Percentiles rank a stretch among this genome's conserved stretches.
These are phyloP conservation scores for Trichophyton schoenleinii DNA, from an alignment of 2,329 filamentous ascomycete species.

Conservation along the genomic window DNA sequence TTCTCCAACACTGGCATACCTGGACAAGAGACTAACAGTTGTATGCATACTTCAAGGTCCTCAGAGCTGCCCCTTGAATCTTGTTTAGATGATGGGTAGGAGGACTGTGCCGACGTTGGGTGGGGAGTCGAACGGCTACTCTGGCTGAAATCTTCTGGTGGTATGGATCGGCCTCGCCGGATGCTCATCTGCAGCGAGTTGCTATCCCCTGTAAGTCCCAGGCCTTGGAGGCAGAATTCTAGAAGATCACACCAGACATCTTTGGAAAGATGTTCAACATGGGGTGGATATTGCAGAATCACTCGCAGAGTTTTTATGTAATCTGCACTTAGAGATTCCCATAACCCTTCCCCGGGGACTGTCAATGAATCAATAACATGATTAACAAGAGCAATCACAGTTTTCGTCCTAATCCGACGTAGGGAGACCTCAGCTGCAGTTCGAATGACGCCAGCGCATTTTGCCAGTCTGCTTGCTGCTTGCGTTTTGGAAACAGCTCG, in stretches of 20 bases:
- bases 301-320: constrained; percentile 65
- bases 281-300: constrained; percentile 59
- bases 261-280: constrained; percentile 63
- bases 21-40: constrained; percentile 49
- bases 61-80: constrained; percentile 28
- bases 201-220: constrained; percentile 29
- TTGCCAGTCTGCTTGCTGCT: constrained; percentile 47
- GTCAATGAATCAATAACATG: constrained; percentile 69
- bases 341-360: constrained; percentile 47
- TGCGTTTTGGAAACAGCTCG: constrained; percentile 40
- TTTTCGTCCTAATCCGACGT: constrained; percentile 58
- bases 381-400: constrained; percentile 63
- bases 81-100: constrained; percentile 8
- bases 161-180: constrained; percentile 18
- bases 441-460: constrained; percentile 60
- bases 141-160: constrained; percentile 19
- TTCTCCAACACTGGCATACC: constrained; percentile 54
- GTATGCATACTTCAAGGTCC: constrained; percentile 53
- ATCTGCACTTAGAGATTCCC: constrained; percentile 58
- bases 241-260: constrained; percentile 57
- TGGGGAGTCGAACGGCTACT: constrained; percentile 22
- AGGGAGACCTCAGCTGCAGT: constrained; percentile 58
- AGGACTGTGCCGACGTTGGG: constrained; percentile 17
- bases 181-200: constrained; percentile 22
- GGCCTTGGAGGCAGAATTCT: constrained; percentile 55